phyloP scores from a whole-genome alignment of 78 protist species.

The Dictyostelium intermedium region DNA sequence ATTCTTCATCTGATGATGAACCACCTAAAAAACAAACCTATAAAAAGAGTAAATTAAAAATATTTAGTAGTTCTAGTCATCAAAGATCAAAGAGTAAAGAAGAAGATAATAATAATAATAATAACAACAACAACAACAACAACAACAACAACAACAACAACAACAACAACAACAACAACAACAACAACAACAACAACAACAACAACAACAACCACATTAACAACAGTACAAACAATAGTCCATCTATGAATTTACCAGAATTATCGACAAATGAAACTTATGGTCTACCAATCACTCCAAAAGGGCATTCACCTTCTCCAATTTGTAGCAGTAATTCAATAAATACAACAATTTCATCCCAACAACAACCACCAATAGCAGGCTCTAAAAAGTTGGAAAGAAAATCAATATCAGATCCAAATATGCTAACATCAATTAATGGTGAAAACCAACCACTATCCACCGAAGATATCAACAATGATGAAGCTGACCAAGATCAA shows the following conservation, averaged over 20 bases:
- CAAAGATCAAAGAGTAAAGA: constrained; percentile 5
- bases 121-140: no score
- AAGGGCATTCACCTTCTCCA: not conserved
- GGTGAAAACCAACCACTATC: not conserved
- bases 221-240: not conserved
- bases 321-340: not conserved
- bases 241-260: not conserved
- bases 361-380: not conserved
- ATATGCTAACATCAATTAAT: not conserved
- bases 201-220: no score
- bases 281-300: not conserved
- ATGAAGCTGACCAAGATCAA: not conserved
- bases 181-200: no score
- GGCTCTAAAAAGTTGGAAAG: not conserved
- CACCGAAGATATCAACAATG: not conserved
- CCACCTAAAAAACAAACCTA: not conserved
- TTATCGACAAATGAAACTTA: not conserved
- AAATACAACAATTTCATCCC: not conserved
- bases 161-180: no score
- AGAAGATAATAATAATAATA: not conserved
- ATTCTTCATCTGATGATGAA: not conserved
- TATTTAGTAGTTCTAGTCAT: not conserved
- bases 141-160: no score
- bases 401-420: constrained; percentile 23
- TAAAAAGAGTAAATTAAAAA: not conserved